Percentiles rank a stretch among this genome's conserved stretches.
Evolutionary conservation across 192 early-diverging fungal species (phyloP).

Genomic region (Coemansia sp.): DNA sequence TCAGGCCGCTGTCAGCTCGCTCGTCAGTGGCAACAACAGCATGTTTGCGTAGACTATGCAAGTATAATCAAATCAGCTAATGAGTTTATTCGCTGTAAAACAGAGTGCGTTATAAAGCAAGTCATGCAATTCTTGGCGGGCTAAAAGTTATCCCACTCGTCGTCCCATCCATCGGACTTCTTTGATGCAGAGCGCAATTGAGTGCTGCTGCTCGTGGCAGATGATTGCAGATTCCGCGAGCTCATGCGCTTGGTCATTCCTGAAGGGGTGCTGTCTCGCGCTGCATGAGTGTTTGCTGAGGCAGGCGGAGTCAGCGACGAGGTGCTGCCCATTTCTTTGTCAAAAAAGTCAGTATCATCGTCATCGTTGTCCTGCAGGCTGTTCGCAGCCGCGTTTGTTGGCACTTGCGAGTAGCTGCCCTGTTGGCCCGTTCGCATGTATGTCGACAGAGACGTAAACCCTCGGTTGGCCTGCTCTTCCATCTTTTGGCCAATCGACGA

Average conservation of each 20-base stretch:
- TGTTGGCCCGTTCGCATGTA: conserved; percentile 38
- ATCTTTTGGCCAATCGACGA: conserved; percentile 50
- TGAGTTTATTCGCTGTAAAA: too few relatives aligned
- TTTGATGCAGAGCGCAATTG: conserved; percentile 12
- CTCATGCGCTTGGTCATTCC: conserved; percentile 15
- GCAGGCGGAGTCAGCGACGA: conserved; percentile 24
- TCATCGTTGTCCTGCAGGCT: conserved; percentile 9
- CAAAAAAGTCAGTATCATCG: conserved; percentile 29
- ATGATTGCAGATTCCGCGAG: conserved; percentile 6
- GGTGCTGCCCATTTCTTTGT: conserved; percentile 18
- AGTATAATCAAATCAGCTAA: too few relatives aligned
- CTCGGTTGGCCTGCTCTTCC: conserved; percentile 35
- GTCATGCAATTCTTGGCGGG: not conserved
- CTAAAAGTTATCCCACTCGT: conserved; percentile 46
- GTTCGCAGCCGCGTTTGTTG: not conserved
- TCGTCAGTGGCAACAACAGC: too few relatives aligned
- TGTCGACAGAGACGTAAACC: conserved; percentile 30
- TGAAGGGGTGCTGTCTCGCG: not conserved
- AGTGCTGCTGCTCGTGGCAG: conserved; percentile 6
- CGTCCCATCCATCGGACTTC: conserved; percentile 28
- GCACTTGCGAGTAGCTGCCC: conserved; percentile 26
- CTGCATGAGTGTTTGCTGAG: conserved; percentile 4
- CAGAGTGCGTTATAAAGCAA: not conserved
- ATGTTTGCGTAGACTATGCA: too few relatives aligned
- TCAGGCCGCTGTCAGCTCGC: too few relatives aligned